Conservation (phyloP, 2,329 filamentous ascomycete species). For the Colletotrichum liaoningense region DNA sequence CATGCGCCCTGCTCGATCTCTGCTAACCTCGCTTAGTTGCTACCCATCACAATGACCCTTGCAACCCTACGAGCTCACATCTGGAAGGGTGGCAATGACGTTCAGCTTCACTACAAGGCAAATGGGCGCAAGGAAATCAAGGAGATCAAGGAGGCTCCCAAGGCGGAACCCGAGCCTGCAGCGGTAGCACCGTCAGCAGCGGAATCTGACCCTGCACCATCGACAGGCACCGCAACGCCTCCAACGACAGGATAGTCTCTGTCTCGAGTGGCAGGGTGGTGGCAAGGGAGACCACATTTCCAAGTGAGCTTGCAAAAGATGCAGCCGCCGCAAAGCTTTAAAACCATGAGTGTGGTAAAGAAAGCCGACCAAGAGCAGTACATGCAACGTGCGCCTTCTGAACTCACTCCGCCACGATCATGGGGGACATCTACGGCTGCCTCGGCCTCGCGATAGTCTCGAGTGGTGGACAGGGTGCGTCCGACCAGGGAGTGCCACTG, state of each 20-base stretch:
- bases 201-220: conserved; percentile 24
- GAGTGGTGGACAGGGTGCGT: neutral
- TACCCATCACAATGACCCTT: conserved; percentile 89
- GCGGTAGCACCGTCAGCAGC: neutral
- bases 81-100: conserved; percentile 95
- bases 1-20: neutral
- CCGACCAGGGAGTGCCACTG: neutral
- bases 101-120: conserved; percentile 88
- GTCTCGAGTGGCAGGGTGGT: neutral
- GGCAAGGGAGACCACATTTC: neutral
- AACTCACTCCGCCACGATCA: neutral
- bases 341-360: neutral
- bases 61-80: conserved; percentile 91
- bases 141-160: conserved; percentile 75
- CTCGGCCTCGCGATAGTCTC: conserved; percentile 5
- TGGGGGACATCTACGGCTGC: neutral
- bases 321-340: neutral
- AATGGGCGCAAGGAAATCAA: conserved; percentile 89
- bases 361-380: neutral
- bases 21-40: conserved; percentile 55
- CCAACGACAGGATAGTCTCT: conserved; percentile 14
- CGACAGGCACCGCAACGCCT: conserved; percentile 29
- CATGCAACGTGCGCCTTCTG: neutral
- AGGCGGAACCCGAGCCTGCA: conserved; percentile 39
- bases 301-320: neutral